phyloP scores from a whole-genome alignment of 2,329 filamentous ascomycete genomes.

The Nemania bipapillata region DNA sequence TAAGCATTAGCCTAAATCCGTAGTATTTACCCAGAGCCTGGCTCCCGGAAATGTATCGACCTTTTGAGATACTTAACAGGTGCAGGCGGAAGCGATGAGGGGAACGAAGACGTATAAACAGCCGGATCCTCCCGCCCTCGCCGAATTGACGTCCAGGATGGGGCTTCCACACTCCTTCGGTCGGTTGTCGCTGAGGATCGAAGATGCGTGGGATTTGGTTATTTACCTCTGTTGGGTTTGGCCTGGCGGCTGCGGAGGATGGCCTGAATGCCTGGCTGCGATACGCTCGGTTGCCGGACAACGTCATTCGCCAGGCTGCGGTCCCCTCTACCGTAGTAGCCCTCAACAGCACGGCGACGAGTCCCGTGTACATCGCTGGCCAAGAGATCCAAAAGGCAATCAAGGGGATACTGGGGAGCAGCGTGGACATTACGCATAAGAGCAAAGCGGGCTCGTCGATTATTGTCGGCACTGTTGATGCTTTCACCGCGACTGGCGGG shows the following conservation, averaged over 20 bases:
- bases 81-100: not conserved
- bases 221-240: slow-evolving; percentile 45
- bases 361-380: slow-evolving; percentile 69
- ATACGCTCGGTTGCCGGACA: slow-evolving; percentile 64
- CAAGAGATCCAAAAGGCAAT: slow-evolving; percentile 69
- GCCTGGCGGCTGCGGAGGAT: slow-evolving; percentile 64
- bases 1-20: slow-evolving; percentile 36
- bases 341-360: slow-evolving; percentile 64
- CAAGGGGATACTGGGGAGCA: slow-evolving; percentile 65
- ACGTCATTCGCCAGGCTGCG: slow-evolving; percentile 52
- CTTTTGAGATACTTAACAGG: slow-evolving; percentile 1
- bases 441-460: slow-evolving; percentile 51
- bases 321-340: slow-evolving; percentile 63
- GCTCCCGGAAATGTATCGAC: not conserved
- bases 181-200: slow-evolving; percentile 3
- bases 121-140: not conserved
- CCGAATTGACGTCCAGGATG: not conserved
- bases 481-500: slow-evolving; percentile 55
- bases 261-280: slow-evolving; percentile 72
- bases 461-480: slow-evolving; percentile 61
- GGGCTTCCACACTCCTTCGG: not conserved
- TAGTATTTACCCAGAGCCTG: not conserved
- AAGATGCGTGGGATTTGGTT: slow-evolving; percentile 49
- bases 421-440: slow-evolving; percentile 51
- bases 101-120: slow-evolving; percentile 27